A percentile compares a stretch with the other conserved stretches of the same genome.
Evolutionary conservation across 2,329 filamentous ascomycete species (phyloP).

Genomic region (Paracoccidioides brasiliensis): DNA sequence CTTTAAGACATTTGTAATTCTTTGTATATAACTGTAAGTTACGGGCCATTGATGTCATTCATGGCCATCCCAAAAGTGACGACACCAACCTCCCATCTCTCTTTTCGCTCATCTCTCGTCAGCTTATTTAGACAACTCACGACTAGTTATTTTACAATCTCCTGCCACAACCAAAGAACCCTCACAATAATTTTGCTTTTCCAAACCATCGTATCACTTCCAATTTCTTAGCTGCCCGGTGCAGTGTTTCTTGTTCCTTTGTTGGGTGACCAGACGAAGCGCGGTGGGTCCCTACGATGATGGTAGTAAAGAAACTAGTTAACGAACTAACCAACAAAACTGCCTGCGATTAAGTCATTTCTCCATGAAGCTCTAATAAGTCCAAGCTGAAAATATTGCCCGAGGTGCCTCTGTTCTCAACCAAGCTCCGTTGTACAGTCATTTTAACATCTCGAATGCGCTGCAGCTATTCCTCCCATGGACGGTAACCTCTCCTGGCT

Average conservation of each 20-base stretch:
- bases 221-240: not conserved
- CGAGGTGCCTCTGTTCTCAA: not conserved
- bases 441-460: not conserved
- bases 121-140: not conserved
- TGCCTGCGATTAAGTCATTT: not conserved
- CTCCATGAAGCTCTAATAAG: not conserved
- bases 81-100: not conserved
- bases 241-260: not conserved
- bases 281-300: not conserved
- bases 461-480: conserved; percentile 4
- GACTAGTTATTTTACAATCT: not conserved
- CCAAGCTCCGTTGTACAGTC: not conserved
- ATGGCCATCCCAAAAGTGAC: not conserved
- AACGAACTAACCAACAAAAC: not conserved
- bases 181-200: not conserved
- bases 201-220: not conserved
- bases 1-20: too few species aligned
- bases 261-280: not conserved
- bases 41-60: not conserved
- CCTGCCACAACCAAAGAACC: not conserved
- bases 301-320: not conserved
- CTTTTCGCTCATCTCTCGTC: not conserved
- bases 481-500: conserved; percentile 2
- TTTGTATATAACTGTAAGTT: too few species aligned
- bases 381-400: not conserved